Evolutionary conservation across 2,329 filamentous ascomycete species (phyloP), one percentile per base, ranked within the genome.

Genomic region (Sclerotinia minor): DNA sequence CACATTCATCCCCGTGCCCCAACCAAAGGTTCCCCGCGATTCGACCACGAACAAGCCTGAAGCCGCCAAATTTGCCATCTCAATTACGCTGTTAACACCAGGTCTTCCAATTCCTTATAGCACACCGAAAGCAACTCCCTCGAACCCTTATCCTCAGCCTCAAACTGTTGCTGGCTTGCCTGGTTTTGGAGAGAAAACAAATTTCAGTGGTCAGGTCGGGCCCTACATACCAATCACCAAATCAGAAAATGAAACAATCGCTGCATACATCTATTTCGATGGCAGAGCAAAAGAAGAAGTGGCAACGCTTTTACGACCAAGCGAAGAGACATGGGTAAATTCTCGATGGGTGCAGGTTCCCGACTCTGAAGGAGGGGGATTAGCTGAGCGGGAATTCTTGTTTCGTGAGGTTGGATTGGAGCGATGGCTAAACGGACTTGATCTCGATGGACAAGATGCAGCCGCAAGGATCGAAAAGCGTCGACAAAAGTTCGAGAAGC

Each of bases 241-340:
- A 70, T 96, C 92, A 44, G 90, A 92, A 67, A 97, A 97, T 79
- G 95, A 99, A 81, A 99, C 95, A 19, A 94, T 99, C 74, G 95
- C 95, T 44, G 95, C 94, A 49, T 99, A 99, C 79, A 98, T 99
- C 74, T 99, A 99, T 81, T 99, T 99, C 77, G 95, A 99, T 79
- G 95, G 95, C 24, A 85, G 95, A 71, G 86, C 87, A 69, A 99
- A 99, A 79, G 95, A 99, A 78, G 95, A 99, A 80, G 96, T 99
- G 3, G 95, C 95, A 64, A 99, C 95, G 17, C 82, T 99, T 68
- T 83, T 99, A 64, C 86, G 95, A 67, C 90, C 94, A 17, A 94
- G 95, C 32, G 95, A 98, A 78, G 95, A 99, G 80, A 99, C 95
- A 2, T 99, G 95, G 95, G 96, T 99, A 32, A 99, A 98, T 77